These are phyloP conservation scores for Cryptococcus sp. DNA, from an alignment of 1,284 basidiomycete species.

Conservation along the genomic window DNA sequence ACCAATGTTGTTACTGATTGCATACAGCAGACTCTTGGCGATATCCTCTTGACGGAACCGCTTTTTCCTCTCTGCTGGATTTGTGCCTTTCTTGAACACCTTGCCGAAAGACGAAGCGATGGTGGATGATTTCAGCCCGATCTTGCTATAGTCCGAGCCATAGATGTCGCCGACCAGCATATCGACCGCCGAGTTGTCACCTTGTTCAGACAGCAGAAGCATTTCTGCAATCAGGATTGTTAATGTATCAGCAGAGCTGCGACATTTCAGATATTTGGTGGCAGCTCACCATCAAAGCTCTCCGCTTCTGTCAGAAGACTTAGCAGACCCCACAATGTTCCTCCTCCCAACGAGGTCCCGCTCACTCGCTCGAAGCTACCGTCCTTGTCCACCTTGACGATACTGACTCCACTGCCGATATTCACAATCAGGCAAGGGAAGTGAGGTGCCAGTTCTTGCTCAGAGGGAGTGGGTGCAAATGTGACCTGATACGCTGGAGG, in stretches of 20 bases:
- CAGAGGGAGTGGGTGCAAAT: slow-evolving; percentile 65
- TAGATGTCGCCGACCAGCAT: slow-evolving; percentile 99
- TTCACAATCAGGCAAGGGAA: slow-evolving; percentile 97
- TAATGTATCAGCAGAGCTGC: not conserved
- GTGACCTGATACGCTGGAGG: slow-evolving; percentile 88
- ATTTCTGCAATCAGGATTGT: slow-evolving; percentile 68
- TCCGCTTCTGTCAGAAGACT: slow-evolving; percentile 93
- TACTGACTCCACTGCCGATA: slow-evolving; percentile 95
- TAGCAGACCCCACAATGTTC: slow-evolving; percentile 96
- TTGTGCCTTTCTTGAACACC: slow-evolving; percentile 79
- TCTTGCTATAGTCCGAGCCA: slow-evolving; percentile 86
- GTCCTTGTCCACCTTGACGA: slow-evolving; percentile 95
- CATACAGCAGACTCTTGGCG: slow-evolving; percentile 89
- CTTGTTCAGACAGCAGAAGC: slow-evolving; percentile 87
- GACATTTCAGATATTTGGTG: not conserved
- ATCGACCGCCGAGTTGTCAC: slow-evolving; percentile 92
- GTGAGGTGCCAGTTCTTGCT: slow-evolving; percentile 66
- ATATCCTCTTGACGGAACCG: slow-evolving; percentile 92
- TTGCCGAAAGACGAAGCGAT: slow-evolving; percentile 99
- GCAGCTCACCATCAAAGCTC: slow-evolving; percentile 83
- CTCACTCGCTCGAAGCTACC: slow-evolving; percentile 95
- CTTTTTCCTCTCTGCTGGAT: slow-evolving; percentile 60
- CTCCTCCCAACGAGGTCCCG: slow-evolving; percentile 96
- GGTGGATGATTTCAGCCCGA: slow-evolving; percentile 95
- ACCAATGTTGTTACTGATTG: slow-evolving; percentile 98